Evolutionary conservation across 83 land plant species (phyloP).

Genomic region (Picea mariana): DNA sequence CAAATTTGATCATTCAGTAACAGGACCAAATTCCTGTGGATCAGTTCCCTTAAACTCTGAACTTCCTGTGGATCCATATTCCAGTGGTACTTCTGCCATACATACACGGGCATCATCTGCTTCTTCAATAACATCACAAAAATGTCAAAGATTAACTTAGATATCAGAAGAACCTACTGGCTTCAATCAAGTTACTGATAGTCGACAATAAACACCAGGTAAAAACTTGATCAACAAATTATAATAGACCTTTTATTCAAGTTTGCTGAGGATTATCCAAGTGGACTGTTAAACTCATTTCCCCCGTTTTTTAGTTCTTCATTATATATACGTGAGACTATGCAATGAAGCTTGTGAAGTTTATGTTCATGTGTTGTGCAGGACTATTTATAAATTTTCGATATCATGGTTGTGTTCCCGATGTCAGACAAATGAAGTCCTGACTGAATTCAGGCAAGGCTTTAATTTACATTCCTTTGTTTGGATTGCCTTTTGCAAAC

Average conservation of each 20-base stretch:
- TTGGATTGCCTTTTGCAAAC: not conserved
- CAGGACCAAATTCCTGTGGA: not conserved
- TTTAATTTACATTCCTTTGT: not conserved
- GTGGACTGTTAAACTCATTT: not conserved
- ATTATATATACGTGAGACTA: too few relatives aligned
- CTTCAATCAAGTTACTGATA: not conserved
- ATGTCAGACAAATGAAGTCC: not conserved
- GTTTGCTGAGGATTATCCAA: not conserved
- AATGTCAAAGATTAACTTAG: not conserved
- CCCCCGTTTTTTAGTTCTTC: not conserved
- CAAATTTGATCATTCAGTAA: constrained; percentile 45
- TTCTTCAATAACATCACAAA: not conserved
- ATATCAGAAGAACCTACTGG: not conserved
- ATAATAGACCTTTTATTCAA: too few relatives aligned
- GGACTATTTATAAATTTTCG: not conserved
- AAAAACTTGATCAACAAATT: not conserved
- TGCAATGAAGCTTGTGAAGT: not conserved
- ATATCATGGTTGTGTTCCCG: not conserved
- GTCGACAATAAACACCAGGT: not conserved
- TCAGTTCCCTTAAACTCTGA: not conserved
- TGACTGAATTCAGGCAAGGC: not conserved
- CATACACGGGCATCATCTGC: not conserved
- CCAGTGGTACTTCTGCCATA: not conserved
- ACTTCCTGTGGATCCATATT: not conserved
- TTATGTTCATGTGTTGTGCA: not conserved